Conservation (phyloP, 148 eudicot species). For the Cornus suecica region DNA sequence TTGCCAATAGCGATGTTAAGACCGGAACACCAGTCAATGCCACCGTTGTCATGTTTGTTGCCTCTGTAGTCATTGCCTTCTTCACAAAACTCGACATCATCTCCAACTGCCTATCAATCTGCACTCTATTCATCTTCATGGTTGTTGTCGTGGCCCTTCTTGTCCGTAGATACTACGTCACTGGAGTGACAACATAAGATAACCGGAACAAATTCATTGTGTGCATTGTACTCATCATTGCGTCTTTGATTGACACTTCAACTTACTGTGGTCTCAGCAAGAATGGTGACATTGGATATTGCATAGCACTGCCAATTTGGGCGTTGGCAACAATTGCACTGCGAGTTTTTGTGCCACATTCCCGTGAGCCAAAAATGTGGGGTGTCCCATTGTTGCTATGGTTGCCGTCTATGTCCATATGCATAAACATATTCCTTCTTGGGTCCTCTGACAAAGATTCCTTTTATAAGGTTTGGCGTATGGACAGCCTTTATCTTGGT, state of each 20-base stretch:
- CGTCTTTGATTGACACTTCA: conserved; percentile 33
- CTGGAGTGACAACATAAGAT: conserved; percentile 24
- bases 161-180: conserved; percentile 49
- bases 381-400: conserved; percentile 59
- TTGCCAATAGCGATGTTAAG: conserved; percentile 39
- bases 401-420: conserved; percentile 65
- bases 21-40: conserved; percentile 66
- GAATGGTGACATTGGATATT: conserved; percentile 41
- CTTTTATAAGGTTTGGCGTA: conserved; percentile 40
- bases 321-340: conserved; percentile 32
- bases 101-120: conserved; percentile 46
- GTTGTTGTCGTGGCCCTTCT: conserved; percentile 53
- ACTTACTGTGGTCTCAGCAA: conserved; percentile 39
- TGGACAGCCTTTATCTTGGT: conserved; percentile 48
- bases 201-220: conserved; percentile 37
- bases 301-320: conserved; percentile 47
- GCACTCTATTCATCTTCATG: conserved; percentile 54
- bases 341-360: conserved; percentile 40
- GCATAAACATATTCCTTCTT: conserved; percentile 57
- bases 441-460: conserved; percentile 58
- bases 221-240: conserved; percentile 29
- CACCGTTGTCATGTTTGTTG: conserved; percentile 37
- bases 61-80: conserved; percentile 45
- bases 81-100: conserved; percentile 49
- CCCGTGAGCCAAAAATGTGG: conserved; percentile 56